phyloP scores from a whole-genome alignment of 495 filamentous ascomycete genomes.

The Margaritispora aquatica region DNA sequence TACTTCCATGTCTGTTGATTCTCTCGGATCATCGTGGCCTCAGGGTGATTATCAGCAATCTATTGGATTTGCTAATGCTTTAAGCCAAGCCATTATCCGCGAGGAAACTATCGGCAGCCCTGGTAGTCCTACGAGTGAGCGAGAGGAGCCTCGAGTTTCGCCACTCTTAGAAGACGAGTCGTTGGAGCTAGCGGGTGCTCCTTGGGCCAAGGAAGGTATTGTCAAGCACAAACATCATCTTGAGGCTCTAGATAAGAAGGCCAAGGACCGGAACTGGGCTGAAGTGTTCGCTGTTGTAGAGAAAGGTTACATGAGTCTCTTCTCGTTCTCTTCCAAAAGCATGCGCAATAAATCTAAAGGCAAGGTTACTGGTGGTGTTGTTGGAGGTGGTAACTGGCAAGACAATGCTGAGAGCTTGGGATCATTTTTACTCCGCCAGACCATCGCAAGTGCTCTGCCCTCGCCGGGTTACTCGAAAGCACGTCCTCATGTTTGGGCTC shows the following conservation, averaged over 20 bases:
- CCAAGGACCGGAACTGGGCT: slow-evolving; percentile 88
- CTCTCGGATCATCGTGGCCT: slow-evolving; percentile 70
- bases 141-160: slow-evolving; percentile 45
- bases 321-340: slow-evolving; percentile 82
- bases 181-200: slow-evolving; percentile 81
- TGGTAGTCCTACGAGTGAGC: slow-evolving; percentile 36
- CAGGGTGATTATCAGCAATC: slow-evolving; percentile 88
- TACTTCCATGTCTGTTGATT: slow-evolving; percentile 86
- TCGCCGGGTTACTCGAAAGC: slow-evolving; percentile 88
- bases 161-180: slow-evolving; percentile 87
- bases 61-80: slow-evolving; percentile 94
- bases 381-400: slow-evolving; percentile 95
- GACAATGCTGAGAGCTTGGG: slow-evolving; percentile 86
- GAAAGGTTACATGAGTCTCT: slow-evolving; percentile 91
- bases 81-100: slow-evolving; percentile 93
- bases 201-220: slow-evolving; percentile 97
- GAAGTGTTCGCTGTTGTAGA: slow-evolving; percentile 98
- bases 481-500: slow-evolving; percentile 88
- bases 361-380: slow-evolving; percentile 51
- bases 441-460: slow-evolving; percentile 84
- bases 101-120: slow-evolving; percentile 63
- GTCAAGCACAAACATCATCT: slow-evolving; percentile 95
- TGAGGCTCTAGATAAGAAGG: slow-evolving; percentile 79
- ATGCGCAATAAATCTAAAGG: slow-evolving; percentile 53
- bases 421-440: slow-evolving; percentile 83